These are phyloP conservation scores for Emergomyces pasteurianus DNA, from an alignment of 2,329 filamentous ascomycete species.

Conservation along the genomic window DNA sequence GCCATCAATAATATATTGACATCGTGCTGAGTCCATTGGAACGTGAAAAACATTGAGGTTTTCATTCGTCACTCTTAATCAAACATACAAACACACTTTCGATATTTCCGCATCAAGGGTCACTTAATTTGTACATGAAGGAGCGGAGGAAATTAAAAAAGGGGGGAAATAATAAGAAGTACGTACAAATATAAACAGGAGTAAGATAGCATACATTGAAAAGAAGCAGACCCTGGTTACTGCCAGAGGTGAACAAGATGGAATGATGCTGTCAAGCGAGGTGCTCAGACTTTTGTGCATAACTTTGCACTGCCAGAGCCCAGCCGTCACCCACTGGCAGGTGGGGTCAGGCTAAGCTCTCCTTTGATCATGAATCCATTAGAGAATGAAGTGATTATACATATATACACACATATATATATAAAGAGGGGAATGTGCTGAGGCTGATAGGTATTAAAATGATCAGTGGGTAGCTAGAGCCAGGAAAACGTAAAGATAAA, in stretches of 20 bases:
- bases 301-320: neutral
- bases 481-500: neutral
- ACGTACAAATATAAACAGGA: neutral
- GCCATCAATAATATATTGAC: neutral
- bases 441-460: neutral
- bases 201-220: neutral
- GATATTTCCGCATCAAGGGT: neutral
- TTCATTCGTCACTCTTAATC: neutral
- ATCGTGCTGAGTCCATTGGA: neutral
- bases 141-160: neutral
- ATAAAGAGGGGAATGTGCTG: neutral
- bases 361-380: neutral
- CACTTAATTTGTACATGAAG: neutral
- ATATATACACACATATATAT: neutral
- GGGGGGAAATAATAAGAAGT: neutral
- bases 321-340: neutral
- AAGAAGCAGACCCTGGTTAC: neutral
- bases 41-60: neutral
- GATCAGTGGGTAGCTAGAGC: neutral
- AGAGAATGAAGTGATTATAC: neutral
- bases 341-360: neutral
- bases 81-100: neutral
- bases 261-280: neutral
- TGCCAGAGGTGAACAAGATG: neutral
- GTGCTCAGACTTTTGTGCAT: neutral